These are phyloP conservation scores for Lecanosticta acicola DNA, from an alignment of 2,329 filamentous ascomycete genomes.

Conservation along the genomic window DNA sequence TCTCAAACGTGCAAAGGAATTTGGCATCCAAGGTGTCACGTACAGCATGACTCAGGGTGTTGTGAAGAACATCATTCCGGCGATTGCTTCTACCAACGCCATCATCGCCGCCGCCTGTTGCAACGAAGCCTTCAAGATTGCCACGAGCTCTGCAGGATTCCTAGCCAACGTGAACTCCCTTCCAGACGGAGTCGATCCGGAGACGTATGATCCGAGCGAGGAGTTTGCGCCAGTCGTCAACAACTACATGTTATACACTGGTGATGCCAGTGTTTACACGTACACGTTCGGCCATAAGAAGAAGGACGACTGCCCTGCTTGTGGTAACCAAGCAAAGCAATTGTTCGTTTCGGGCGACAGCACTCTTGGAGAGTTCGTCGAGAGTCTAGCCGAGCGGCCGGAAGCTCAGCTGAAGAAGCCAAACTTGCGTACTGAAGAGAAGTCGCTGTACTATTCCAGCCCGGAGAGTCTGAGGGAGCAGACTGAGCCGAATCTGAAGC, in stretches of 20 bases:
- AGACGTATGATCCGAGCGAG: conserved; percentile 17
- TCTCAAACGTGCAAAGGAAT: conserved; percentile 72
- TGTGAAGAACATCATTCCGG: conserved; percentile 98
- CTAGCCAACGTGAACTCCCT: conserved; percentile 60
- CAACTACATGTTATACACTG: conserved; percentile 99
- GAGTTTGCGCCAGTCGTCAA: conserved; percentile 39
- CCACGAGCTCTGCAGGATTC: conserved; percentile 72
- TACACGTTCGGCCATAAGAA: conserved; percentile 95
- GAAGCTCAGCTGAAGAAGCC: conserved; percentile 94
- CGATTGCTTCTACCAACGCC: conserved; percentile 95
- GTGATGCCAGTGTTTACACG: conserved; percentile 91
- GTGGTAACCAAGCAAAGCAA: conserved; percentile 73
- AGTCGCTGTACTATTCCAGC: conserved; percentile 84
- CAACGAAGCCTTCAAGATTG: conserved; percentile 94
- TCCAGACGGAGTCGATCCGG: conserved; percentile 19
- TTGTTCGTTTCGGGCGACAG: conserved; percentile 63
- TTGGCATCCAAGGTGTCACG: conserved; percentile 85
- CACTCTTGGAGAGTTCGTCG: conserved; percentile 79
- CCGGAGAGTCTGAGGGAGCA: conserved; percentile 76
- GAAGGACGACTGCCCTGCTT: conserved; percentile 92
- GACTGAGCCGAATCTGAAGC: conserved; percentile 74
- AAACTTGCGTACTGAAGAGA: conserved; percentile 71
- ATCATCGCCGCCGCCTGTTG: conserved; percentile 94
- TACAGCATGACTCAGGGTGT: conserved; percentile 96
- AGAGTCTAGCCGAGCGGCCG: conserved; percentile 72